Conservation (phyloP, 1,284 basidiomycete species). For the Chalciporus sp. region DNA sequence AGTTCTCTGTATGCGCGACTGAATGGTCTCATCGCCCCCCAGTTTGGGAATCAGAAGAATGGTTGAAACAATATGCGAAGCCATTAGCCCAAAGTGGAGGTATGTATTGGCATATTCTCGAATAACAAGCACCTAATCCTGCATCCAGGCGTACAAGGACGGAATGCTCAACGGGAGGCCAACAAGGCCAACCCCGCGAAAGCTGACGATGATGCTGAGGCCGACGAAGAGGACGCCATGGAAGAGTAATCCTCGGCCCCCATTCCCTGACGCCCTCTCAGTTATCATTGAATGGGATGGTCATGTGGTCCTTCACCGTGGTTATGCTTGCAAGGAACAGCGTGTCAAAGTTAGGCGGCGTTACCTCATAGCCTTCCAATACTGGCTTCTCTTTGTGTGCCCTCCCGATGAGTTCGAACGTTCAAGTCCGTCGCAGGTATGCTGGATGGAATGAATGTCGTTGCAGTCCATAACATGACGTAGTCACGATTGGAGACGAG, state of each 20-base stretch:
- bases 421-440: neutral
- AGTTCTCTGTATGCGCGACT: neutral
- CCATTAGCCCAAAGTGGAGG: conserved; percentile 73
- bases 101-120: conserved; percentile 33
- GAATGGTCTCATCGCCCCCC: conserved; percentile 13
- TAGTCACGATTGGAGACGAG: conserved; percentile 10
- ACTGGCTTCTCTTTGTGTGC: neutral
- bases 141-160: conserved; percentile 57
- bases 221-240: conserved; percentile 58
- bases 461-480: conserved; percentile 8
- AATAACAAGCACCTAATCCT: conserved; percentile 13
- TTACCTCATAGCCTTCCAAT: neutral
- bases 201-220: conserved; percentile 27
- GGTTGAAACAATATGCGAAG: conserved; percentile 73
- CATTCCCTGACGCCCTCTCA: neutral
- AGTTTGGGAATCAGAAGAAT: conserved; percentile 90
- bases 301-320: neutral
- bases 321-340: neutral
- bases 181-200: conserved; percentile 21
- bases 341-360: neutral
- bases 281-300: neutral
- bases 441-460: conserved; percentile 1
- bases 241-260: conserved; percentile 45
- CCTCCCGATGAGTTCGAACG: neutral
- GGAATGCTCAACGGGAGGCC: conserved; percentile 35